Evolutionary conservation across 2,329 filamentous ascomycete species (phyloP).

Genomic region (Venturia asperata): DNA sequence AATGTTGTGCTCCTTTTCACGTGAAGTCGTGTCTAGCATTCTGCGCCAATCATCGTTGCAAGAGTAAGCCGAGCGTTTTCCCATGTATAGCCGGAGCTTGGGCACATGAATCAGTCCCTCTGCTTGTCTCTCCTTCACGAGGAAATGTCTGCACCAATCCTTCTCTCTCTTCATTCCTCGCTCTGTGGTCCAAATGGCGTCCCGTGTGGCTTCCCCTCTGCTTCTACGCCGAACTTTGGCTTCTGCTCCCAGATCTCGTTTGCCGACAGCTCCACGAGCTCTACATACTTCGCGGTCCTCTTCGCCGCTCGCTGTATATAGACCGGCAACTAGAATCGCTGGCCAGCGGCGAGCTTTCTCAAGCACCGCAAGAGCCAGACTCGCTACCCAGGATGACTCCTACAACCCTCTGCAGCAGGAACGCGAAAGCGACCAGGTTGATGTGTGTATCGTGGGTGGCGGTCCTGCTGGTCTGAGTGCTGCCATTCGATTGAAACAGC

Average conservation of each 20-base stretch:
- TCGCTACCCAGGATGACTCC: slow-evolving; percentile 28
- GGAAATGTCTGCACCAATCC: neutral
- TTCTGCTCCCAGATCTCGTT: neutral
- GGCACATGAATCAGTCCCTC: neutral
- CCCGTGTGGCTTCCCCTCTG: slow-evolving; percentile 5
- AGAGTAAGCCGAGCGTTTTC: slow-evolving; percentile 6
- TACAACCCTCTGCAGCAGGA: slow-evolving; percentile 54
- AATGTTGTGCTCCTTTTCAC: neutral
- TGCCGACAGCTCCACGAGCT: slow-evolving; percentile 1
- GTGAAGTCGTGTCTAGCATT: slow-evolving; percentile 4
- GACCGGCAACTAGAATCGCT: slow-evolving; percentile 32
- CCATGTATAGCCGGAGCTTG: slow-evolving; percentile 5
- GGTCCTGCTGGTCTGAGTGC: slow-evolving; percentile 91
- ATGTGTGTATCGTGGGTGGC: slow-evolving; percentile 93
- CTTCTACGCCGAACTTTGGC: slow-evolving; percentile 1
- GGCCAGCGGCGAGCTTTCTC: slow-evolving; percentile 34
- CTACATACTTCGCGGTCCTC: neutral
- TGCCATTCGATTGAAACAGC: slow-evolving; percentile 89
- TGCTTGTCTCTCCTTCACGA: neutral
- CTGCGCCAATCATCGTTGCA: neutral
- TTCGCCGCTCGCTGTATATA: slow-evolving; percentile 21
- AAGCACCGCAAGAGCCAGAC: slow-evolving; percentile 21
- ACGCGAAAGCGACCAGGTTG: slow-evolving; percentile 85
- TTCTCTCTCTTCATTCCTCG: neutral
- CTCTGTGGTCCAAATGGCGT: neutral